Evolutionary conservation across 2,329 filamentous ascomycete species (phyloP).

Genomic region (Fulvia fulva): DNA sequence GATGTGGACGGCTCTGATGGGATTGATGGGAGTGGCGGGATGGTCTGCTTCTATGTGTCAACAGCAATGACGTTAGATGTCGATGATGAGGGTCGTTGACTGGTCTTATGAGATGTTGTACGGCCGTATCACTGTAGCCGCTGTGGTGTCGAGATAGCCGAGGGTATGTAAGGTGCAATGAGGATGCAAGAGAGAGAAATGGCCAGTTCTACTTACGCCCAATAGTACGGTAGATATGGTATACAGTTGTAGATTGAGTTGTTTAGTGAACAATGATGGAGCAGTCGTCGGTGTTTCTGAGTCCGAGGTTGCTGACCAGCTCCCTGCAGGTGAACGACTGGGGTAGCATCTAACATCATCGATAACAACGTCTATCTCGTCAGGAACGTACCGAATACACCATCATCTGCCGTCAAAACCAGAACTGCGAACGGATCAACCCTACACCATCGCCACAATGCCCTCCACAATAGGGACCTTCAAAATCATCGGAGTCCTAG

Average conservation of each 20-base stretch:
- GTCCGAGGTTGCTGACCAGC: too few species aligned
- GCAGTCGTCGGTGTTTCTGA: too few species aligned
- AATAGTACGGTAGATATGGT: neutral
- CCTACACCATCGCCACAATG: constrained; percentile 27
- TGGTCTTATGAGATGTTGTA: neutral
- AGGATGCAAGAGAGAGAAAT: neutral
- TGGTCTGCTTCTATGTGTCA: neutral
- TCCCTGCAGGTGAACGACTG: neutral
- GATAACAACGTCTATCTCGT: neutral
- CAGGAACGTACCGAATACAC: neutral
- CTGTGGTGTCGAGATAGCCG: neutral
- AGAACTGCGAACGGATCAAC: neutral
- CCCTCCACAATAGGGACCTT: constrained; percentile 63
- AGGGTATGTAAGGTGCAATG: neutral
- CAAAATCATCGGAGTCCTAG: constrained; percentile 92
- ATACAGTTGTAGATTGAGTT: neutral
- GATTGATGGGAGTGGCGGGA: too few species aligned
- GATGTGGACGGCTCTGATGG: neutral
- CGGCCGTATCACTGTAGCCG: neutral
- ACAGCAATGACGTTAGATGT: neutral
- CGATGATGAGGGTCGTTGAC: neutral
- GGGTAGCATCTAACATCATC: neutral
- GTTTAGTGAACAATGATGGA: neutral
- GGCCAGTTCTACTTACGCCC: neutral
- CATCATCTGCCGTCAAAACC: neutral